Evolutionary conservation across 1,284 basidiomycete species (phyloP).

Genomic region (Sutorius eximius): DNA sequence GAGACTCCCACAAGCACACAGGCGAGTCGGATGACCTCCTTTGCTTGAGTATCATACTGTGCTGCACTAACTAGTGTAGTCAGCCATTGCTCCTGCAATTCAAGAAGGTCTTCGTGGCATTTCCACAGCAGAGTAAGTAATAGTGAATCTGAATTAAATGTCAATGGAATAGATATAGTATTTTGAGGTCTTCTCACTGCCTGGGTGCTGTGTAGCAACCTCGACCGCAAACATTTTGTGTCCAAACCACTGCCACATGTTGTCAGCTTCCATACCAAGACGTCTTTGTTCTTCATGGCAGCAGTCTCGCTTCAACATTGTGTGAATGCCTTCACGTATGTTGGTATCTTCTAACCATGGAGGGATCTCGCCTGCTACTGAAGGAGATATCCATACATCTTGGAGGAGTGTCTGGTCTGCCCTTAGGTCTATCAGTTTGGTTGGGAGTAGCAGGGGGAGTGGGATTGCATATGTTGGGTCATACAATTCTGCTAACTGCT

Average conservation of each 20-base stretch:
- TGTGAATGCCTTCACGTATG: background rate
- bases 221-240: background rate
- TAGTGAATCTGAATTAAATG: constrained; percentile 1
- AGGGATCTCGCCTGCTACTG: background rate
- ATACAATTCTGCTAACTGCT: no score
- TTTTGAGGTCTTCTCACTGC: background rate
- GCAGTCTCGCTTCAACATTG: background rate
- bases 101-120: background rate
- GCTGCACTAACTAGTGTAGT: constrained; percentile 9
- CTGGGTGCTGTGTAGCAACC: background rate
- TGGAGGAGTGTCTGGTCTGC: no score
- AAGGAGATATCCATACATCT: no score
- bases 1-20: background rate
- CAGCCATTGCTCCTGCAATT: constrained; percentile 12
- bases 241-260: no score
- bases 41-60: background rate
- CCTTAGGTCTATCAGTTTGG: background rate
- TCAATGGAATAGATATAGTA: no score
- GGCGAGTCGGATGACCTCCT: background rate
- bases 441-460: background rate
- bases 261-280: no score
- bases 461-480: no score
- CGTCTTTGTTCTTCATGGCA: background rate
- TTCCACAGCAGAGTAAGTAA: constrained; percentile 9
- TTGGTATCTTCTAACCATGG: background rate